Conservation (phyloP, 106 monocot genomes). For the Dioscorea dumetorum region DNA sequence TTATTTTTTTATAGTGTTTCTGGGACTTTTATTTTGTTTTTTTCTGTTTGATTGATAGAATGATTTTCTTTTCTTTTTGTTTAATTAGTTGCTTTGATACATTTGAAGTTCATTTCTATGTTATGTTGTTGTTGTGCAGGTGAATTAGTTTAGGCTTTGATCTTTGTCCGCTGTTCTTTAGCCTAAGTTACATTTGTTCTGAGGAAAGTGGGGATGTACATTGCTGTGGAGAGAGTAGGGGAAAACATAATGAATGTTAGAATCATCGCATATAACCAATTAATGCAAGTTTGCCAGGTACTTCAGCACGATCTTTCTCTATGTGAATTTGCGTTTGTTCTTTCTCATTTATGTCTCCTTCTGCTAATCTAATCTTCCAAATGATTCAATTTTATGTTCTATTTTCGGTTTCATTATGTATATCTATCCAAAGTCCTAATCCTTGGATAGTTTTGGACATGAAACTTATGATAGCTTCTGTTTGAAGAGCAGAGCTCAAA, state of each 20-base stretch:
- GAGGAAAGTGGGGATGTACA: conserved; percentile 21
- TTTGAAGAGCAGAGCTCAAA: too few species aligned
- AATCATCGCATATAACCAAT: conserved; percentile 30
- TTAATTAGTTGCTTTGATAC: background rate
- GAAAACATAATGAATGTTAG: conserved; percentile 35
- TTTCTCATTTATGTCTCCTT: background rate
- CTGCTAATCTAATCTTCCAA: too few species aligned
- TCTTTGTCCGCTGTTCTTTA: background rate
- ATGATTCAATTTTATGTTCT: too few species aligned
- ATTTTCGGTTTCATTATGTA: too few species aligned
- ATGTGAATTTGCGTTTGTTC: background rate
- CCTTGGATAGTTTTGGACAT: too few species aligned
- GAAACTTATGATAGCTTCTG: too few species aligned
- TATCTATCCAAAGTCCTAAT: too few species aligned
- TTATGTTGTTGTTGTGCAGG: background rate
- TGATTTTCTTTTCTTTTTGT: background rate
- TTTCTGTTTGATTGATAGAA: too few species aligned
- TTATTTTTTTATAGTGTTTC: background rate
- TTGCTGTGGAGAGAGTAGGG: conserved; percentile 16
- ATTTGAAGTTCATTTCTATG: background rate
- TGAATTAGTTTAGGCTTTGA: background rate
- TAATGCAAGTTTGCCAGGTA: conserved; percentile 47
- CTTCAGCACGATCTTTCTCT: background rate
- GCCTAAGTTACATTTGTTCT: background rate
- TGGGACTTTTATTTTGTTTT: too few species aligned